Evolutionary conservation across 163 green algal species (phyloP).

Genomic region (Volvox carteri): DNA sequence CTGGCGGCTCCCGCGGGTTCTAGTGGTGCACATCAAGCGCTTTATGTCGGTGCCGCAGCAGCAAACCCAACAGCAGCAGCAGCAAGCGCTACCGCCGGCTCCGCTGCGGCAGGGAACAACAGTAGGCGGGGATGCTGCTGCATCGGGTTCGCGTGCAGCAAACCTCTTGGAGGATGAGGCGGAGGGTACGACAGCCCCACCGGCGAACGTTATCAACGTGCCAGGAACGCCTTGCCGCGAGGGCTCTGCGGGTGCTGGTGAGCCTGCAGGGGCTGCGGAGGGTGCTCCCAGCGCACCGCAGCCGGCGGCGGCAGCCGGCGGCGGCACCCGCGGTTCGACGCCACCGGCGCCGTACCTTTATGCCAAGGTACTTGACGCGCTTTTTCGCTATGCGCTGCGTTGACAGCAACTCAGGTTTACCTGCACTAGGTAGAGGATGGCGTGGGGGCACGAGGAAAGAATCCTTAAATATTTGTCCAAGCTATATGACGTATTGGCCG

Average conservation of each 20-base stretch:
- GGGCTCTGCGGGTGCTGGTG: neutral
- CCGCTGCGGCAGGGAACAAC: neutral
- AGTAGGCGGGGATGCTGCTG: neutral
- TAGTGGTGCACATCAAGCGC: constrained; percentile 82
- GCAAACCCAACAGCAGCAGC: neutral
- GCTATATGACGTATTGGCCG: too few species aligned
- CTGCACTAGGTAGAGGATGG: too few species aligned
- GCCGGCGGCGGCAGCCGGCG: neutral
- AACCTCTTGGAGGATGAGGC: neutral
- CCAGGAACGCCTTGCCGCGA: neutral
- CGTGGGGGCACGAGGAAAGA: too few species aligned
- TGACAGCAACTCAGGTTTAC: too few species aligned
- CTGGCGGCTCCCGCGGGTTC: constrained; percentile 71
- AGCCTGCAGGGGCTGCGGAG: neutral
- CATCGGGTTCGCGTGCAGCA: neutral
- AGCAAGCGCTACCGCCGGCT: neutral
- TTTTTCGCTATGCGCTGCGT: too few species aligned
- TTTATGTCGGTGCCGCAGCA: constrained; percentile 67
- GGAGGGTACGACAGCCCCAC: neutral
- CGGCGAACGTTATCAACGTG: neutral
- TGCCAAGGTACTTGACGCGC: constrained; percentile 19
- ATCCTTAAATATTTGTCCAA: too few species aligned
- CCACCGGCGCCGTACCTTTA: constrained; percentile 31
- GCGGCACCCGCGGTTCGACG: neutral
- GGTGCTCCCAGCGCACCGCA: neutral